Conservation (phyloP, 1,284 basidiomycete species). For the Marasmius oreades region DNA sequence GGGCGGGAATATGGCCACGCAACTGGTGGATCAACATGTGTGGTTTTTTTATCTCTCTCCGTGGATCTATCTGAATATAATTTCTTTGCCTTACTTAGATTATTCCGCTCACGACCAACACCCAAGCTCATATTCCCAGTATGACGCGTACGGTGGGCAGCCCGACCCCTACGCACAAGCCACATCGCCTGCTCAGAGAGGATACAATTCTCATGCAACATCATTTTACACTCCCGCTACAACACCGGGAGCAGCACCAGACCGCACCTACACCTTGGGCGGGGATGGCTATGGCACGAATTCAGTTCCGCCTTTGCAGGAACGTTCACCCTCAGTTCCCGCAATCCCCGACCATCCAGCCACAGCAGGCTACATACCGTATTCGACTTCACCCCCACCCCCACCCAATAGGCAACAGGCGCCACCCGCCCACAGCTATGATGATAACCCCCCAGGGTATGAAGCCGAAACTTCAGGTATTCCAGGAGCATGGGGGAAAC, state of each 20-base stretch:
- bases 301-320: slow-evolving; percentile 38
- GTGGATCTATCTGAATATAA: background rate
- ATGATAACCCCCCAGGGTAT: slow-evolving; percentile 63
- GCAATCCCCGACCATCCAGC: slow-evolving; percentile 15
- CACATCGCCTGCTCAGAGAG: slow-evolving; percentile 17
- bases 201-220: slow-evolving; percentile 27
- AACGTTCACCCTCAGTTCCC: slow-evolving; percentile 11
- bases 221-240: slow-evolving; percentile 28
- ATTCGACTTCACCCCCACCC: slow-evolving; percentile 25
- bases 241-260: slow-evolving; percentile 29
- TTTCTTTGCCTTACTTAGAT: slow-evolving; percentile 35
- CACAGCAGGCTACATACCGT: slow-evolving; percentile 22
- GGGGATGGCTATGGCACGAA: slow-evolving; percentile 54
- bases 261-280: slow-evolving; percentile 56
- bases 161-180: slow-evolving; percentile 7
- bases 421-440: too few relatives aligned
- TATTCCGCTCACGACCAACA: slow-evolving; percentile 53
- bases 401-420: too few relatives aligned
- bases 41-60: slow-evolving; percentile 7
- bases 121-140: slow-evolving; percentile 41
- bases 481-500: slow-evolving; percentile 49
- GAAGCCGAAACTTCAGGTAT: slow-evolving; percentile 48
- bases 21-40: slow-evolving; percentile 54
- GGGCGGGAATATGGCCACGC: slow-evolving; percentile 51
- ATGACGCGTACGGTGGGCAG: slow-evolving; percentile 40